Evolutionary conservation across 2,329 filamentous ascomycete genomes (phyloP), one percentile per base, ranked within the genome.

Genomic region (Verticillium albo-atrum): DNA sequence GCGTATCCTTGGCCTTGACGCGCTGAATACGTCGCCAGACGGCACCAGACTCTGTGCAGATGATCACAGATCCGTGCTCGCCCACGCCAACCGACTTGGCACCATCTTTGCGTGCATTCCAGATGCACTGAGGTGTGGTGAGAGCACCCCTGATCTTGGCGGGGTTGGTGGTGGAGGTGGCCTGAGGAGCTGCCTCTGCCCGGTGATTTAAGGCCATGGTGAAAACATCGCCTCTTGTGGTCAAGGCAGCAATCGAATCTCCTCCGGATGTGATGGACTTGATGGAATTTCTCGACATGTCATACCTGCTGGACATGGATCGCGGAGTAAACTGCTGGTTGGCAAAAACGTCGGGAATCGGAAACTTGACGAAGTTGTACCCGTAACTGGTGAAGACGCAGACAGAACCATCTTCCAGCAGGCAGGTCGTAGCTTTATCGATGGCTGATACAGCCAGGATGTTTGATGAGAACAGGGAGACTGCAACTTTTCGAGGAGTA

Each of bases 361-460:
- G 90, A 63, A 98, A 97, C 53, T 86, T 87, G 58, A 98, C 82
- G 64, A 92, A 91, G n/a, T 92, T 92, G 71, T 97, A 98, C 4
- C 94, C 94, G 68, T 96, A 98, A 65, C 96, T 96, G 1, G 92
- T 94, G 67, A 99, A 97, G 0, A 99, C 89, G 81, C 90, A 96
- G 10, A 98, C 92, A 23, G 92, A 92, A 65, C 90, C 88, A 66
- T 92, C 96, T 55, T 92, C 89, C 3, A 99, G 82, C 28, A 99
- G 77, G 63, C 92, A 89, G 1, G 89, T 88, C 0, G 95, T 97
- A 6, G 95, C 95, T 65, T 88, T 89, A 69, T 98, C 94, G 60
- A 96, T 97, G 3, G 93, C 94, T 0, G 91, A 90, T 0, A 95
- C 91, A 71, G 89, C 90, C 27, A 83, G 78, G 57, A 99, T 97